Base-by-base conservation (phyloP, 495 filamentous ascomycete species). In the Daldinia grandis region DNA sequence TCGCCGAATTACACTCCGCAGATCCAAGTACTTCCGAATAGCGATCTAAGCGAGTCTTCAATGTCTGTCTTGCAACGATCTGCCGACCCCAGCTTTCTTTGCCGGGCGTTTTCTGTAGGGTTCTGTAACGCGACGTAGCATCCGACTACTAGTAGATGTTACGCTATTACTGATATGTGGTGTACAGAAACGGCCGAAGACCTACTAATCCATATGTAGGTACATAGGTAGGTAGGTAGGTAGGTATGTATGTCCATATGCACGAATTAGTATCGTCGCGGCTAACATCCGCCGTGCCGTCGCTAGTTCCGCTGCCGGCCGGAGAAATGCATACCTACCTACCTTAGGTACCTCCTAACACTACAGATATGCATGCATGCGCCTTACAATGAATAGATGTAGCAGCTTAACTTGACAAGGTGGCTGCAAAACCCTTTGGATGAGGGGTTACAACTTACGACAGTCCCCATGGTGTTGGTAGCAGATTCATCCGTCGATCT, bases 401-500 rank as follows among this genome's bases (percentile, higher is more conserved):
- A 51, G 51, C 50, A 68, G 25, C 40, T 56, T 30, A 54, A 19
- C 9, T 33, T 1, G 9, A 57, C 59, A 27, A 71, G 50, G 40
- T 19, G 44, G 17, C 58, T 31, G 44, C 63, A 55, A 55, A 58
- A 54, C 60, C 37, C 30, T 56, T 35, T 60, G 47, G 54, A 72
- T 63, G 69, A 72, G 69, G 64, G 64, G 69, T 66, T 67, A 28
- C 35, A 2, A 15, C 30, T 66, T 67, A 28, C 35, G 7, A 15
- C 30, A 56, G 59, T 61, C 47, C 31, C 54, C 33, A 21, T 38
- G 53, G 47, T 50, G 51, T 64, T 61, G 28, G 47, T 55, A 57
- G 31, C 21, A 72, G 64, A 68, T 68, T 68, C 57, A 65, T 35
- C 61, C 27, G 69, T 51, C 58, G 70, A 73, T 69, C 70, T 62